Percentiles rank a stretch among this genome's conserved stretches.
These are phyloP conservation scores for Suhomyces pyralidae DNA, from an alignment of 805 yeast genomes.

Conservation along the genomic window DNA sequence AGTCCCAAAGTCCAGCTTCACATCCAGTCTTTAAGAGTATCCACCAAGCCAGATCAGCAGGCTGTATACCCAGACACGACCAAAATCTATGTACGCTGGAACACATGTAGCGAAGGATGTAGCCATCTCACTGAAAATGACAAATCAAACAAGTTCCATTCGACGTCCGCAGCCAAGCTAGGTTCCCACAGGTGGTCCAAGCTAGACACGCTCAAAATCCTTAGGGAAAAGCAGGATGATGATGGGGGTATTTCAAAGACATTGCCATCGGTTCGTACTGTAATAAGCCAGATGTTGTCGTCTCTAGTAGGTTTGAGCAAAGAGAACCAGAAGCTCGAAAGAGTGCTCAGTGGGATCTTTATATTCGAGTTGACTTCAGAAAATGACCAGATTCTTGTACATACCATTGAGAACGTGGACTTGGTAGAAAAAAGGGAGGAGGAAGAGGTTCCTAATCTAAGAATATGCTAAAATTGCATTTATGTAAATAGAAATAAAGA, in stretches of 20 bases:
- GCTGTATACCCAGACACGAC: conserved; percentile 42
- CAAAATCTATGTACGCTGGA: conserved; percentile 54
- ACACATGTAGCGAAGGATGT: conserved; percentile 54
- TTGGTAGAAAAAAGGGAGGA: conserved; percentile 45
- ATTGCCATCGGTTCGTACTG: conserved; percentile 19
- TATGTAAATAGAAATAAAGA: background rate
- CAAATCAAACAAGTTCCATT: conserved; percentile 11
- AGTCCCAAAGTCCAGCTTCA: conserved; percentile 53
- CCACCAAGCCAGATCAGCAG: conserved; percentile 22
- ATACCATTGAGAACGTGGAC: conserved; percentile 66
- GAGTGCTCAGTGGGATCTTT: conserved; percentile 54
- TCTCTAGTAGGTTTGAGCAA: conserved; percentile 33
- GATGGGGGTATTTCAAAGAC: conserved; percentile 3
- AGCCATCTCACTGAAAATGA: conserved; percentile 34
- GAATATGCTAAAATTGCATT: conserved; percentile 22
- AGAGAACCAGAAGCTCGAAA: conserved; percentile 28
- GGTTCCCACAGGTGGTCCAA: conserved; percentile 43
- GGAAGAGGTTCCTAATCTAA: conserved; percentile 20
- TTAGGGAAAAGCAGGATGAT: conserved; percentile 5
- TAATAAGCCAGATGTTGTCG: conserved; percentile 28
- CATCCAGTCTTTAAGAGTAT: conserved; percentile 41
- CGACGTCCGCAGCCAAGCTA: conserved; percentile 38
- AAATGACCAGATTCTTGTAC: conserved; percentile 56
- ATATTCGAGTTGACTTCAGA: conserved; percentile 59
- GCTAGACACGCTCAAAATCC: conserved; percentile 25